These are phyloP conservation scores for Colletotrichum lupini DNA, from an alignment of 2,329 filamentous ascomycete genomes.

Conservation along the genomic window DNA sequence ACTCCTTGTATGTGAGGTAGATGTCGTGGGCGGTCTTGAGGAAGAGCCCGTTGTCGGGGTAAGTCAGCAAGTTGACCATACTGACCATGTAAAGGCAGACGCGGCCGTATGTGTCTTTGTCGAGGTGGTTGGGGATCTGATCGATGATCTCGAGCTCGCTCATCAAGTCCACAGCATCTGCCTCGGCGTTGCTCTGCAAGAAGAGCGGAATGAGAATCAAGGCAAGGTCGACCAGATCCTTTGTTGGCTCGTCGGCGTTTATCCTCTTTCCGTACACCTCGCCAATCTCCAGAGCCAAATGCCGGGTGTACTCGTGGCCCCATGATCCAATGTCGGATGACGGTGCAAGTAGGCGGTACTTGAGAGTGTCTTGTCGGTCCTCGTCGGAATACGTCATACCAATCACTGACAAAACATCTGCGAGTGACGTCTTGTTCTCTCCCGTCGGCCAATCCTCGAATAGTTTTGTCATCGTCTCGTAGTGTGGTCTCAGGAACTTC, in stretches of 20 bases:
- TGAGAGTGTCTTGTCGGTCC: conserved; percentile 93
- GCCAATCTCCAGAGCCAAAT: conserved; percentile 94
- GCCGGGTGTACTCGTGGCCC: conserved; percentile 98
- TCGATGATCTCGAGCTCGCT: conserved; percentile 98
- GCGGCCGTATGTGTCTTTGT: conserved; percentile 91
- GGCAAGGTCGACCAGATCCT: conserved; percentile 88
- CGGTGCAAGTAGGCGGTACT: conserved; percentile 90
- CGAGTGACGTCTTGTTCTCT: conserved; percentile 88
- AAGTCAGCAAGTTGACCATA: conserved; percentile 98
- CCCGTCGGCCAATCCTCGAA: conserved; percentile 91
- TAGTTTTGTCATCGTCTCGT: conserved; percentile 85
- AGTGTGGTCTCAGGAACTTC: conserved; percentile 97
- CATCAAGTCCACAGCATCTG: conserved; percentile 95
- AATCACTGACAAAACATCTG: conserved; percentile 95
- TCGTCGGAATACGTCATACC: conserved; percentile 99
- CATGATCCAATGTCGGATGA: conserved; percentile 94
- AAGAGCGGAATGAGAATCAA: conserved; percentile 91
- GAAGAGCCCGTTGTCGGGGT: conserved; percentile 96
- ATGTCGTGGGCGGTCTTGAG: conserved; percentile 92
- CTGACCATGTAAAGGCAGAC: conserved; percentile 99
- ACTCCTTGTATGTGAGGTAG: conserved; percentile 92
- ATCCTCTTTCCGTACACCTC: conserved; percentile 92
- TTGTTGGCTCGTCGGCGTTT: conserved; percentile 83
- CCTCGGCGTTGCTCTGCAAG: conserved; percentile 96
- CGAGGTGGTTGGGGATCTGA: conserved; percentile 86